phyloP scores from a whole-genome alignment of 768 basidiomycete genomes.

The Russula vinacea region DNA sequence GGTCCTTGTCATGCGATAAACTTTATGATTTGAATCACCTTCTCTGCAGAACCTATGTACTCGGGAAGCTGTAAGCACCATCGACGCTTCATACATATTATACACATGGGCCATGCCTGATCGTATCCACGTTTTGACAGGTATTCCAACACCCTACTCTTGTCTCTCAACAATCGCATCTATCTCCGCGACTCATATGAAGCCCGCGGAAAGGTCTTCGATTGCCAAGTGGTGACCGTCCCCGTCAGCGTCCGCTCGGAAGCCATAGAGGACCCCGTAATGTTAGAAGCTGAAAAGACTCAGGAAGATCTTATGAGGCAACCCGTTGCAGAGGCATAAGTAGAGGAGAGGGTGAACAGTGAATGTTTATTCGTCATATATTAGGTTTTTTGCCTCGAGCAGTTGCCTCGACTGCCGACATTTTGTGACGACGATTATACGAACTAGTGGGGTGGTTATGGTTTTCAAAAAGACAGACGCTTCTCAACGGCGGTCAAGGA shows the following conservation, averaged over 20 bases:
- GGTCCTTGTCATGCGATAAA: too few relatives aligned
- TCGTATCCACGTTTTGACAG: neutral
- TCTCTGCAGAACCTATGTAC: constrained; percentile 7
- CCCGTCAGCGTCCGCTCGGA: too few relatives aligned
- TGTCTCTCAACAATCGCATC: constrained; percentile 31
- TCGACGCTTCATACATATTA: neutral
- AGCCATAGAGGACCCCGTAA: too few relatives aligned
- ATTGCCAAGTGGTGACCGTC: neutral
- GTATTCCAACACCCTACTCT: constrained; percentile 34
- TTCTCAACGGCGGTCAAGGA: too few relatives aligned
- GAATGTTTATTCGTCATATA: too few relatives aligned
- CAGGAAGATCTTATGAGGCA: neutral
- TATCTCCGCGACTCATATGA: neutral
- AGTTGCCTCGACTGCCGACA: too few relatives aligned
- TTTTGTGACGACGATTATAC: too few relatives aligned
- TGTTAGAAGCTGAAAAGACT: neutral
- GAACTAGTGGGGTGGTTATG: too few relatives aligned
- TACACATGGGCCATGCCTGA: neutral
- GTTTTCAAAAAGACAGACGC: too few relatives aligned
- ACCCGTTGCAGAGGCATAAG: too few relatives aligned
- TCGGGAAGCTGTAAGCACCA: constrained; percentile 19
- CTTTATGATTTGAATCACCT: neutral
- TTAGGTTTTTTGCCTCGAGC: too few relatives aligned
- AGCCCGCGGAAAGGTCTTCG: neutral
- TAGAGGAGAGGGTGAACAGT: too few relatives aligned